Evolutionary conservation across 2,329 filamentous ascomycete genomes (phyloP).

Genomic region (Leptographium procerum): DNA sequence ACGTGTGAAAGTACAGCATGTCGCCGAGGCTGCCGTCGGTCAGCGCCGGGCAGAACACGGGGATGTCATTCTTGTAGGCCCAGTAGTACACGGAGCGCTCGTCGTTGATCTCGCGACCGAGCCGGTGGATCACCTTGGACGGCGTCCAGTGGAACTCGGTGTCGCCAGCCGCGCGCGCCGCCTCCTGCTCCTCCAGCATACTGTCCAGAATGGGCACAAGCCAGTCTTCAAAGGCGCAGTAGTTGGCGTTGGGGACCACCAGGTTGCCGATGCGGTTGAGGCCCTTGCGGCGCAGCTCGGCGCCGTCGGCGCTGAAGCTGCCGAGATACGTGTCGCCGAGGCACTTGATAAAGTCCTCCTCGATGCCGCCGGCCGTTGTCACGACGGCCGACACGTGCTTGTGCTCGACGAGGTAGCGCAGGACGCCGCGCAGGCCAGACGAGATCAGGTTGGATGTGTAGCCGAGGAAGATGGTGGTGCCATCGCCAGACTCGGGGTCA

Average conservation of each 20-base stretch:
- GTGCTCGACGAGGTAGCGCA: conserved; percentile 89
- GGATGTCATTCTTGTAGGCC: conserved; percentile 94
- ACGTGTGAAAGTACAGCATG: conserved; percentile 98
- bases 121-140: conserved; percentile 76
- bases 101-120: conserved; percentile 90
- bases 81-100: conserved; percentile 91
- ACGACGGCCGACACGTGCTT: conserved; percentile 87
- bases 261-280: conserved; percentile 95
- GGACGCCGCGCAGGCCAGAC: conserved; percentile 79
- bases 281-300: conserved; percentile 68
- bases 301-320: conserved; percentile 67
- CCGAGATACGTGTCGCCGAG: conserved; percentile 89
- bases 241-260: conserved; percentile 91
- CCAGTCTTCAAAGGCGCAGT: conserved; percentile 98
- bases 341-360: conserved; percentile 98
- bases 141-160: conserved; percentile 83
- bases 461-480: conserved; percentile 89
- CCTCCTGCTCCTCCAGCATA: conserved; percentile 91
- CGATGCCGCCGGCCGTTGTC: conserved; percentile 87
- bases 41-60: conserved; percentile 90
- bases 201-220: conserved; percentile 86
- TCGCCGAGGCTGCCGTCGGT: conserved; percentile 93
- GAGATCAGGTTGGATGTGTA: conserved; percentile 98
- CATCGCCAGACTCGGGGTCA: conserved; percentile 65
- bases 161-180: conserved; percentile 32